Percentiles rank a stretch among this genome's conserved stretches.
Evolutionary conservation across 208 protist genomes (phyloP).

Genomic region (Trypanosoma boissoni): DNA sequence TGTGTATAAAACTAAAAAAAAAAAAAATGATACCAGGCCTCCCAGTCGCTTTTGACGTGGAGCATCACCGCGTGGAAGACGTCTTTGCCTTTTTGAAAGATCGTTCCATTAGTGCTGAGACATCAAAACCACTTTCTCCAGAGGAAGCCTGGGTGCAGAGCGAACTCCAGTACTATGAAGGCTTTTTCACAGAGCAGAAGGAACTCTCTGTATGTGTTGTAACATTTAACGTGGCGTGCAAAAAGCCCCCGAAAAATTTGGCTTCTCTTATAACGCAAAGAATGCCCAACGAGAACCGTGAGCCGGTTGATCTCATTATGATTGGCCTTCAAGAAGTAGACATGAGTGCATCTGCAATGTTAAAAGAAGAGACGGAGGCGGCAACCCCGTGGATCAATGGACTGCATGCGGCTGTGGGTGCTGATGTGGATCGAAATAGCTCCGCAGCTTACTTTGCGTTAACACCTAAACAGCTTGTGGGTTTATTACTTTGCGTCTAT

Average conservation of each 20-base stretch:
- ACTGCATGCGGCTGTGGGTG: slow-evolving; percentile 47
- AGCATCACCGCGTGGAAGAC: slow-evolving; percentile 38
- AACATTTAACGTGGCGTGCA: slow-evolving; percentile 86
- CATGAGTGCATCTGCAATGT: slow-evolving; percentile 88
- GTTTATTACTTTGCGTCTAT: slow-evolving; percentile 79
- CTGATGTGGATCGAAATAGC: slow-evolving; percentile 30
- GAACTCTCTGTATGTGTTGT: slow-evolving; percentile 63
- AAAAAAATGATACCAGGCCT: slow-evolving; percentile 57
- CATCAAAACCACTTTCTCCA: slow-evolving; percentile 8
- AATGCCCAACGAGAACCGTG: slow-evolving; percentile 8
- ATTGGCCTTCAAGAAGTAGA: slow-evolving; percentile 90
- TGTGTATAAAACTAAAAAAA: too few relatives aligned
- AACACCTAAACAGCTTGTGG: slow-evolving; percentile 82
- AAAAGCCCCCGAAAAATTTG: slow-evolving; percentile 55
- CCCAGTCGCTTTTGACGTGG: slow-evolving; percentile 43
- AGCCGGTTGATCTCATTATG: slow-evolving; percentile 69
- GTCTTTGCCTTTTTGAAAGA: slow-evolving; percentile 29
- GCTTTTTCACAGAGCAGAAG: slow-evolving; percentile 58
- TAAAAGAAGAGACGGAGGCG: slow-evolving; percentile 84
- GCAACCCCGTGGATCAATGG: slow-evolving; percentile 64
- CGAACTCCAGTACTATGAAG: slow-evolving; percentile 74
- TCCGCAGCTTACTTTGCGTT: slow-evolving; percentile 64
- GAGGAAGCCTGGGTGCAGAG: slow-evolving; percentile 77
- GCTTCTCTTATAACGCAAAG: slow-evolving; percentile 25
- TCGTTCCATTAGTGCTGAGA: slow-evolving; percentile 5